These are phyloP conservation scores for Orbilia oligospora DNA, from an alignment of 2,329 filamentous ascomycete genomes.

Conservation along the genomic window DNA sequence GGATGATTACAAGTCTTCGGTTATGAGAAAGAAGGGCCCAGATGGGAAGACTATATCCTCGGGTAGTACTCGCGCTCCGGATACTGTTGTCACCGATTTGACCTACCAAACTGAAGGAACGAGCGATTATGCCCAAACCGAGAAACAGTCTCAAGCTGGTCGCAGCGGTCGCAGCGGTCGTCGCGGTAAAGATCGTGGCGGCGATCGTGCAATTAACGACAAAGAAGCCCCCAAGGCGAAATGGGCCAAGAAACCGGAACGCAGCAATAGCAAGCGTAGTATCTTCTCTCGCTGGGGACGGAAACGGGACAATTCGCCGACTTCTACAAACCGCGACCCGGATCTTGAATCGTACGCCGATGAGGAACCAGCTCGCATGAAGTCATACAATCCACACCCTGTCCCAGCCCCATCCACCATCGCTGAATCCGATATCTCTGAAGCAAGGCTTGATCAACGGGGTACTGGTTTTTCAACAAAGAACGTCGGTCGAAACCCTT, in stretches of 20 bases:
- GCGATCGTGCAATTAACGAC: neutral
- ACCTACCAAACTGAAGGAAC: slow-evolving; percentile 55
- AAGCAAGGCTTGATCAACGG: slow-evolving; percentile 37
- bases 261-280: slow-evolving; percentile 56
- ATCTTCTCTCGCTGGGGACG: slow-evolving; percentile 50
- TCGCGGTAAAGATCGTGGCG: neutral
- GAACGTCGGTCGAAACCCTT: slow-evolving; percentile 43
- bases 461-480: slow-evolving; percentile 35
- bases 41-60: slow-evolving; percentile 72
- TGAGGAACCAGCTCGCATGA: slow-evolving; percentile 58
- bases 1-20: slow-evolving; percentile 98
- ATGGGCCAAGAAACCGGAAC: slow-evolving; percentile 47
- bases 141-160: slow-evolving; percentile 43
- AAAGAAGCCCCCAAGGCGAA: slow-evolving; percentile 41
- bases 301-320: slow-evolving; percentile 47
- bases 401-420: slow-evolving; percentile 50
- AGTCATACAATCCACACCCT: slow-evolving; percentile 55
- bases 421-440: slow-evolving; percentile 49
- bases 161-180: slow-evolving; percentile 1
- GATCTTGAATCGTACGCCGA: slow-evolving; percentile 59
- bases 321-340: slow-evolving; percentile 40
- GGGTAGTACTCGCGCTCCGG: slow-evolving; percentile 59
- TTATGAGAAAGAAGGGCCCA: slow-evolving; percentile 76
- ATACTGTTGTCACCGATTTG: slow-evolving; percentile 57
- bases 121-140: slow-evolving; percentile 29